These are phyloP conservation scores for Oehlia diaphana DNA, from an alignment of 192 early-diverging fungal species.

Conservation along the genomic window DNA sequence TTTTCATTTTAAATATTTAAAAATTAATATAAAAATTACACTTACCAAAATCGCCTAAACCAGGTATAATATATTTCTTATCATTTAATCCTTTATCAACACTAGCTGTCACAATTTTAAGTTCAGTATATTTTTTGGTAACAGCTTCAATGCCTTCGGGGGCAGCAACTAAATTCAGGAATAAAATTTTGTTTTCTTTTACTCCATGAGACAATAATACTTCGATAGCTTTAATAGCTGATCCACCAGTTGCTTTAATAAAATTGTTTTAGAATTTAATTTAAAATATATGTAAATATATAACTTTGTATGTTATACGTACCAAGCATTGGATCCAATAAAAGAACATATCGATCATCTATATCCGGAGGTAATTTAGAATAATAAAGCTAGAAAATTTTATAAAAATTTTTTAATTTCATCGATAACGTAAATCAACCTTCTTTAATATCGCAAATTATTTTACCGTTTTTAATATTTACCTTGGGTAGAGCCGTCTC, in stretches of 20 bases:
- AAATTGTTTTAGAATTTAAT: background rate
- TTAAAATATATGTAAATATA: background rate
- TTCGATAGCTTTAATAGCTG: constrained; percentile 90
- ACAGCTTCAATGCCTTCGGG: constrained; percentile 84
- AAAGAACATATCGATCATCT: constrained; percentile 73
- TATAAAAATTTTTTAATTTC: no score
- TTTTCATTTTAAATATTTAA: background rate
- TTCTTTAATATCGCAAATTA: background rate
- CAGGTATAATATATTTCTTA: constrained; percentile 87
- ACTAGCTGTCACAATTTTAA: constrained; percentile 87
- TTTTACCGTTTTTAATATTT: background rate
- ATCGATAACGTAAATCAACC: no score
- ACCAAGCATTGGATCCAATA: constrained; percentile 95
- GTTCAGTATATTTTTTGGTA: constrained; percentile 65
- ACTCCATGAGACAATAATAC: constrained; percentile 84
- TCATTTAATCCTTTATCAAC: constrained; percentile 82
- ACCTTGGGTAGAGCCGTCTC: constrained; percentile 85
- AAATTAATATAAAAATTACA: background rate
- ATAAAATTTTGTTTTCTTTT: constrained; percentile 80
- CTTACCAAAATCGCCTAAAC: constrained; percentile 86
- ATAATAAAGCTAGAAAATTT: constrained; percentile 70
- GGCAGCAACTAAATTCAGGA: constrained; percentile 86
- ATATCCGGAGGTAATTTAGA: constrained; percentile 91
- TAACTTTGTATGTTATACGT: constrained; percentile 13
- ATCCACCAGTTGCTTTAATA: constrained; percentile 85